Evolutionary conservation across 768 basidiomycete genomes (phyloP).

Genomic region (Suillus brevipes): DNA sequence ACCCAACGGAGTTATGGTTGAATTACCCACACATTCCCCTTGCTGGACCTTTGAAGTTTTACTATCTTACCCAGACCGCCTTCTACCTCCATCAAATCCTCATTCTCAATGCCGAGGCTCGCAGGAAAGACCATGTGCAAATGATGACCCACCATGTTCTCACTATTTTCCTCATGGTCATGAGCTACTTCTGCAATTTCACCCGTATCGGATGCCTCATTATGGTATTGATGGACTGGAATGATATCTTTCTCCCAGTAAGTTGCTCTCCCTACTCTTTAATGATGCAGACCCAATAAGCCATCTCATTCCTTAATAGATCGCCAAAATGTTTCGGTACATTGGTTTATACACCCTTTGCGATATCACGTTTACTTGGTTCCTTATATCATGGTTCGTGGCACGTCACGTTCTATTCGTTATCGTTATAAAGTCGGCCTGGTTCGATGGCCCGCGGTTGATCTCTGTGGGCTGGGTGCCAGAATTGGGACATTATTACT

Average conservation of each 20-base stretch:
- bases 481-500: constrained; percentile 55
- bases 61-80: constrained; percentile 82
- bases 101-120: constrained; percentile 89
- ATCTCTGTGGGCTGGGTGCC: constrained; percentile 62
- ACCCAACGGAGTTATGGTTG: constrained; percentile 70
- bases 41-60: constrained; percentile 82
- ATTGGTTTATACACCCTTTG: constrained; percentile 63
- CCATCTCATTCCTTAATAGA: constrained; percentile 39
- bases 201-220: constrained; percentile 89
- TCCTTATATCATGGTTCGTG: constrained; percentile 87
- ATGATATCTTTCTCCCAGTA: constrained; percentile 91
- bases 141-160: constrained; percentile 97
- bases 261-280: constrained; percentile 33
- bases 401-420: constrained; percentile 86
- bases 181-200: constrained; percentile 80
- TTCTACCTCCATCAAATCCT: constrained; percentile 93
- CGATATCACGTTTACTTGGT: constrained; percentile 75
- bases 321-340: constrained; percentile 95
- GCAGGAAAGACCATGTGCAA: constrained; percentile 89
- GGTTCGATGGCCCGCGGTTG: constrained; percentile 48
- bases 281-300: not conserved
- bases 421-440: constrained; percentile 63
- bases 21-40: constrained; percentile 83
- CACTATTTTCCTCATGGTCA: constrained; percentile 73
- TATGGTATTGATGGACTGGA: constrained; percentile 91